phyloP scores from a whole-genome alignment of 2,329 filamentous ascomycete species.

The Monilinia laxa region DNA sequence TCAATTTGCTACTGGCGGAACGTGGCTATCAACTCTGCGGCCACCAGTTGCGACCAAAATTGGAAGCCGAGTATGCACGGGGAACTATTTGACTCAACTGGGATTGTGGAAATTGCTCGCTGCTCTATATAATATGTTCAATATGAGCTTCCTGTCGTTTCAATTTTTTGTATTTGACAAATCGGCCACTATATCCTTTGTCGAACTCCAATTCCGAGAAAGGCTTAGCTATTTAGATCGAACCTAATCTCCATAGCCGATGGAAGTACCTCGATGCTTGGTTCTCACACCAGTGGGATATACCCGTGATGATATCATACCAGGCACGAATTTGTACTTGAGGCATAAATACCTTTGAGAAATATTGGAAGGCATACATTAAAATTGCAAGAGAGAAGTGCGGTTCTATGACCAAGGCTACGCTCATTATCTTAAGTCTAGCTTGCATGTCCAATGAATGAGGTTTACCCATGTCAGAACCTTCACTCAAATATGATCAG shows the following conservation, averaged over 20 bases:
- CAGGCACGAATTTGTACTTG: neutral
- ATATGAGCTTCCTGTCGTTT: neutral
- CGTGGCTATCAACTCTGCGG: constrained; percentile 47
- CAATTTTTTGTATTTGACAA: neutral
- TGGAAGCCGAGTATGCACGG: constrained; percentile 10
- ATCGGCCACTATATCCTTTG: neutral
- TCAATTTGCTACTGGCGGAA: constrained; percentile 44
- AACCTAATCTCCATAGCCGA: neutral
- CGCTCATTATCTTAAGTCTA: neutral
- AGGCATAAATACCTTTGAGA: neutral
- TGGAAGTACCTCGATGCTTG: constrained; percentile 1
- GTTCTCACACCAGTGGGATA: constrained; percentile 13
- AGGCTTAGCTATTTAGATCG: no score
- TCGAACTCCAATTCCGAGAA: neutral
- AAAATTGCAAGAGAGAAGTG: neutral
- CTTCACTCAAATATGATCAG: no score
- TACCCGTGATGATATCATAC: constrained; percentile 12
- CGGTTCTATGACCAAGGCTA: neutral
- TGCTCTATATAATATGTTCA: neutral
- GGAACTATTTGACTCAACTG: neutral
- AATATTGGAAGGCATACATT: neutral
- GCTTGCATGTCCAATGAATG: no score
- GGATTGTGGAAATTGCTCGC: constrained; percentile 5
- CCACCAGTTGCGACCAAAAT: constrained; percentile 51
- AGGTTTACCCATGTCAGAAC: no score